Conservation (phyloP, 129 eudicot genomes). For the Arctium lappa region DNA sequence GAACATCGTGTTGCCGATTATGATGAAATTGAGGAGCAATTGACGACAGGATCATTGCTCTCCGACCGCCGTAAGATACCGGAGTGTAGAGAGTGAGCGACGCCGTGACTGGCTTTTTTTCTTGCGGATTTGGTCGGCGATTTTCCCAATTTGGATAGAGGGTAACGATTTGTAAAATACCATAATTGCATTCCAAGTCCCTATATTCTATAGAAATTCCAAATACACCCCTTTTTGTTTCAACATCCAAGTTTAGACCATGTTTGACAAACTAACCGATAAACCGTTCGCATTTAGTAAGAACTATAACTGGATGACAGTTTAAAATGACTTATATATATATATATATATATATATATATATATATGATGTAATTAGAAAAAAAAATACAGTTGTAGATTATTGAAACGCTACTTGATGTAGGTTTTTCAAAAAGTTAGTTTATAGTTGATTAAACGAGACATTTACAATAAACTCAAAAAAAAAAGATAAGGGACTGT, state of each 20-base stretch:
- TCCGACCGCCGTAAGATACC: not conserved
- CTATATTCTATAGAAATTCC: not conserved
- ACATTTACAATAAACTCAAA: no score
- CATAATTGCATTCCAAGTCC: not conserved
- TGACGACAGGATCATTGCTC: slow-evolving; percentile 24
- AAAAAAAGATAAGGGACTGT: no score
- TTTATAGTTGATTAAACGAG: no score
- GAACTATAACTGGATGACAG: not conserved
- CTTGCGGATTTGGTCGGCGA: slow-evolving; percentile 8
- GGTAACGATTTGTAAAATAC: not conserved
- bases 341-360: no score
- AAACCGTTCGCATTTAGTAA: no score
- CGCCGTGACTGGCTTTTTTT: not conserved
- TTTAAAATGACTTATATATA: no score
- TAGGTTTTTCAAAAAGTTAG: no score
- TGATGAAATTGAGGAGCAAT: slow-evolving; percentile 10
- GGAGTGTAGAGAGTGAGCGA: not conserved
- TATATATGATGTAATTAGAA: no score
- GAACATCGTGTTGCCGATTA: slow-evolving; percentile 9
- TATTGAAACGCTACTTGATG: no score
- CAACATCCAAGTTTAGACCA: not conserved
- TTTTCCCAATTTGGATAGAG: slow-evolving; percentile 16
- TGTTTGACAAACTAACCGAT: not conserved
- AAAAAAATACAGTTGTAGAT: no score
- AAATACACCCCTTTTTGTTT: not conserved